Evolutionary conservation across 1,284 basidiomycete genomes (phyloP), one percentile per base, ranked within the genome.

Genomic region (Testicularia cyperi): DNA sequence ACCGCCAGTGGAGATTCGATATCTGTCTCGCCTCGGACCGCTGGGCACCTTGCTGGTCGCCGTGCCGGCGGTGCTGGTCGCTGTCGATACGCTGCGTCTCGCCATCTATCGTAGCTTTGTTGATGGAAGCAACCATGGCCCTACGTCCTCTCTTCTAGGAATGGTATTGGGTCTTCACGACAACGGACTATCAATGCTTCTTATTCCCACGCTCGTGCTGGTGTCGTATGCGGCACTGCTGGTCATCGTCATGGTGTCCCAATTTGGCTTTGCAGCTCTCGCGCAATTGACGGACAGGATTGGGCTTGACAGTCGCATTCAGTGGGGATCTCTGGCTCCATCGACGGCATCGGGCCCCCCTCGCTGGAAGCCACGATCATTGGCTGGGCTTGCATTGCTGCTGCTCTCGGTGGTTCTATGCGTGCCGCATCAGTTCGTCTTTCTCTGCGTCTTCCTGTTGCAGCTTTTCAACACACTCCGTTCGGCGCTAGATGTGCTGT

Each of bases 391-490:
- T 71, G 67, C 68, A 5, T 38, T 85, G 13, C 80, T 92, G n/a
- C 80, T 86, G 32, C 52, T 83, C 10, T 78, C 86, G 12, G 85
- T 91, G 30, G 82, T 86, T 55, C 65, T 90, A 21, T 78, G 89
- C 45, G 80, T 94, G 16, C 92, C 92, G 0, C 90, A 89, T 82
- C 91, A 95, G 77, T 87, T 92, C 23, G 89, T 87, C 2, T 91
- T 88, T 74, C 81, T 94, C 13, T 84, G 88, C 25, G 85, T 86
- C 57, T 90, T 87, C 82, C 61, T 87, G 13, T 83, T 90, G 29
- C 88, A 92, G 54, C 78, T 90, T 34, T 43, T 69, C 32, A 73
- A 70, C 25, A 74, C 75, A 12, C 39, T 77, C 2, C 69, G 73
- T 5, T 47, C 65, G n/a, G 52, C 60, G 26, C 27, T 61, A 6